Base-by-base conservation (phyloP, 352 stramenopile genomes). In the Phytophthora sp. region DNA sequence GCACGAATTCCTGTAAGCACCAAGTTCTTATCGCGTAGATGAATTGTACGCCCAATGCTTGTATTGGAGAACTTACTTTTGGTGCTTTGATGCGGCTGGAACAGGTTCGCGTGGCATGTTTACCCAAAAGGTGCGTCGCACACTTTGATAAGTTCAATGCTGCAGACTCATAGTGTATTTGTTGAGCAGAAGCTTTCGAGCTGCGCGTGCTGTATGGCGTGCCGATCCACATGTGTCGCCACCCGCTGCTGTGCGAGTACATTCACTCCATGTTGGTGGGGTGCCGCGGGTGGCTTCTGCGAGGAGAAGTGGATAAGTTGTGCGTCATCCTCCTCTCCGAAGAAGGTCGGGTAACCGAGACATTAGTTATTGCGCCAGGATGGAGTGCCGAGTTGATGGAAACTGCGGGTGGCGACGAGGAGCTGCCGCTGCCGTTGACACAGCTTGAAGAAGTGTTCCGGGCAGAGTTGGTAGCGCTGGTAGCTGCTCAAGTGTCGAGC, bases 1-100 rank as follows among this genome's bases (percentile, higher is more conserved):
- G 51, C 87, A 95, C 51, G 82, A 95, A 59, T 91, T 90, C 50
- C 73, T 95, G 87, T 95, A 62, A 6, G 82, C 20, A 11, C n/a
- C 1, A 0, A 27, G 10, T 28, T 10, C 10, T 18, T 17, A 28
- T 10, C 11, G 17, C 7, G 6, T 43, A 26, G 12, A 43, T 43
- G 35, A 26, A 24, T 7, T 4, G 42, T 26, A 55, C 56, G 23
- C 30, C n/a, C n/a, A n/a, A n/a, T n/a, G n/a, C n/a, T n/a, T n/a
- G n/a, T n/a, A n/a, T n/a, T n/a, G n/a, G n/a, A n/a, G 15, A n/a
- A 10, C 42, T 73, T 18, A 54, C 21, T 20, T 49, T 17, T 66
- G 20, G 2, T 44, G 48, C n/a, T 12, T 31, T 64, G 37, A 2
- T 59, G 20, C 51, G 39, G 7, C 21, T 49, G 21, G 20, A 18